These are phyloP conservation scores for Talaromyces wortmannii DNA, from an alignment of 495 filamentous ascomycete species.

Conservation along the genomic window DNA sequence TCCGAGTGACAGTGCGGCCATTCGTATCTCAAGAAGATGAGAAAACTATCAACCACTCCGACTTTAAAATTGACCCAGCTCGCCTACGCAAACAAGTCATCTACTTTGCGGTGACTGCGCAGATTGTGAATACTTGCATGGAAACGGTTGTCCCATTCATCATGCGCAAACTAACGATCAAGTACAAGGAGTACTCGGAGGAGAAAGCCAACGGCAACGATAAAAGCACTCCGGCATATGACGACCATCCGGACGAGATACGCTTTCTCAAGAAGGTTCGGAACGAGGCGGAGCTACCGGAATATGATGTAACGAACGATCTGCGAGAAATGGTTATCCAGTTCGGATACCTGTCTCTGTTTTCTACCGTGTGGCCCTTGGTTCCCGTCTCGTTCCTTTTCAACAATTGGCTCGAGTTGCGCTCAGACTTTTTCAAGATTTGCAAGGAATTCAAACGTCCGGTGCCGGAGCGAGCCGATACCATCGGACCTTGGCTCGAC, in stretches of 20 bases:
- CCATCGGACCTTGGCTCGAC: conserved; percentile 92
- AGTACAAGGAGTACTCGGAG: conserved; percentile 56
- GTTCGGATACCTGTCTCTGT: conserved; percentile 89
- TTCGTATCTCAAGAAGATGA: conserved; percentile 69
- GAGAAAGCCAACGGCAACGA: conserved; percentile 21
- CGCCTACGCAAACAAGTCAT: conserved; percentile 88
- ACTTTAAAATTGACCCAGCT: conserved; percentile 78
- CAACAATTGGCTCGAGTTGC: conserved; percentile 95
- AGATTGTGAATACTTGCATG: conserved; percentile 79
- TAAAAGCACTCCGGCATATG: conserved; percentile 18
- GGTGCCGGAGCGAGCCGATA: conserved; percentile 79
- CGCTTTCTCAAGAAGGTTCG: conserved; percentile 75
- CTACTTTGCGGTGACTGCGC: conserved; percentile 94
- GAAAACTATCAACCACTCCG: conserved; percentile 44
- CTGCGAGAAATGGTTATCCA: conserved; percentile 94
- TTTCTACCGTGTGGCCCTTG: conserved; percentile 89
- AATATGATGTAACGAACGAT: conserved; percentile 84
- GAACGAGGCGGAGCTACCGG: conserved; percentile 74
- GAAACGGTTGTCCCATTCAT: conserved; percentile 82
- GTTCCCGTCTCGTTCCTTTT: conserved; percentile 82
- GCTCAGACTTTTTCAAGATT: conserved; percentile 92
- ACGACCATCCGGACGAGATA: conserved; percentile 63
- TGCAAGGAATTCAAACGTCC: conserved; percentile 84
- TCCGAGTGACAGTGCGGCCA: conserved; percentile 66
- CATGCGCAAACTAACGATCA: conserved; percentile 65